Evolutionary conservation across 2,329 filamentous ascomycete genomes (phyloP), one percentile per base, ranked within the genome.

Genomic region (Gaeumannomyces tritici): DNA sequence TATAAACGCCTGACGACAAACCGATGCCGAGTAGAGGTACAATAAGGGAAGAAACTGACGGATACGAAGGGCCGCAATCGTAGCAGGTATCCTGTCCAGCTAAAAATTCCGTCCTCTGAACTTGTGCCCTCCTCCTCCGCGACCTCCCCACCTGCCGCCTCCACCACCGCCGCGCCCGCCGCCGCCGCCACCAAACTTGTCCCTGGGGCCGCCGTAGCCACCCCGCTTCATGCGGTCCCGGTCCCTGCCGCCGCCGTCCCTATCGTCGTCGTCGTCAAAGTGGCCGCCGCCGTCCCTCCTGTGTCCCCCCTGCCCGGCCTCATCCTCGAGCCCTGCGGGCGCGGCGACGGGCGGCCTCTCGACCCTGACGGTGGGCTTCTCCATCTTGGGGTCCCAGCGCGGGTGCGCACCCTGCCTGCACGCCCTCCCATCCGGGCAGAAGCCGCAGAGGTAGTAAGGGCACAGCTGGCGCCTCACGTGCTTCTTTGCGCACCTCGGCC

Each of bases 391-490:
- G 28, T 87, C 85, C 87, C 91, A 98, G 64, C 87, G 83, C 3
- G 93, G 87, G 74, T 99, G 95, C 7, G 91, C 89, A 26, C 90
- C 90, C 66, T 89, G 84, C 71, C 86, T 87, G 76, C 95, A 99
- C 9, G 79, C 79, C 65, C 80, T 82, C 1, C 74, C 93, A 62
- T 96, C 89, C 0, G 95, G 95, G 73, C 95, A 99, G 78, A 99
- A 99, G 1, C 95, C 95, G 9, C 91, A 91, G 21, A 98, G 79
- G 72, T 96, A 99, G 73, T 89, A 96, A 1, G 81, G 81, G 72
- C 95, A 99, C 8, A 96, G 74, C 66, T 83, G 87, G 66, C 90
- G 87, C 64, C 92, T 85, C 63, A 96, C 88, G 75, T 99, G 95
- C 68, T 93, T 90, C 76, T 96, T 92, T 28, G 89, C 86, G 75